Conservation (phyloP, 352 stramenopile species). For the Pythium coloratum region DNA sequence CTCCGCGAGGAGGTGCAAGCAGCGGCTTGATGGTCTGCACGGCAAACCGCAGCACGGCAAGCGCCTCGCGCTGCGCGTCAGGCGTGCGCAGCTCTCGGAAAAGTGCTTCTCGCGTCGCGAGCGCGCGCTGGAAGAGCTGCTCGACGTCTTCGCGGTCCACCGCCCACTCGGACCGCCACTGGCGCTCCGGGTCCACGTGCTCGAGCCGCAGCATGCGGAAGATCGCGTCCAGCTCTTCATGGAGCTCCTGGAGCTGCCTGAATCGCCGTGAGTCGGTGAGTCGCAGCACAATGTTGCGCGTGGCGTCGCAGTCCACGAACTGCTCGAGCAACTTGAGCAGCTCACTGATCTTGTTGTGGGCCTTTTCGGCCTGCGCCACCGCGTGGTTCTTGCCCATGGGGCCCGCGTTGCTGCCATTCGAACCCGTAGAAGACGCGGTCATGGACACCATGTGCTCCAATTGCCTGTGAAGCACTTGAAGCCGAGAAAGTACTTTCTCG, state of each 20-base stretch:
- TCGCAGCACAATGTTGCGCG: conserved; percentile 22
- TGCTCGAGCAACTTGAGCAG: conserved; percentile 21
- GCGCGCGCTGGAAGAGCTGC: conserved; percentile 38
- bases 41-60: conserved; percentile 57
- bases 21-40: conserved; percentile 30
- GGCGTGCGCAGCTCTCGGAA: conserved; percentile 25
- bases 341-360: conserved; percentile 19
- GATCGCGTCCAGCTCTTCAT: conserved; percentile 28
- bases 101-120: conserved; percentile 23
- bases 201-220: conserved; percentile 33
- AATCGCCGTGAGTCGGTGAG: conserved; percentile 29
- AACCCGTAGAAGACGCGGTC: conserved; percentile 24
- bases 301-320: conserved; percentile 22
- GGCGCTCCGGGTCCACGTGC: conserved; percentile 45
- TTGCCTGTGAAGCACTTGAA: conserved; percentile 27
- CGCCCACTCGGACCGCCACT: conserved; percentile 54
- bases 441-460: conserved; percentile 33
- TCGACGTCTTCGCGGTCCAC: conserved; percentile 44
- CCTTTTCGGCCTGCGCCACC: conserved; percentile 16
- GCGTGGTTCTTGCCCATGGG: conserved; percentile 10
- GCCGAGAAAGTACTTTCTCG: conserved; percentile 27
- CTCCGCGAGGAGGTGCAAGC: not conserved
- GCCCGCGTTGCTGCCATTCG: not conserved
- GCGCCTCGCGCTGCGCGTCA: conserved; percentile 29
- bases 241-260: conserved; percentile 23